Evolutionary conservation across 2,329 filamentous ascomycete genomes (phyloP).

Genomic region (Fusarium sororula): DNA sequence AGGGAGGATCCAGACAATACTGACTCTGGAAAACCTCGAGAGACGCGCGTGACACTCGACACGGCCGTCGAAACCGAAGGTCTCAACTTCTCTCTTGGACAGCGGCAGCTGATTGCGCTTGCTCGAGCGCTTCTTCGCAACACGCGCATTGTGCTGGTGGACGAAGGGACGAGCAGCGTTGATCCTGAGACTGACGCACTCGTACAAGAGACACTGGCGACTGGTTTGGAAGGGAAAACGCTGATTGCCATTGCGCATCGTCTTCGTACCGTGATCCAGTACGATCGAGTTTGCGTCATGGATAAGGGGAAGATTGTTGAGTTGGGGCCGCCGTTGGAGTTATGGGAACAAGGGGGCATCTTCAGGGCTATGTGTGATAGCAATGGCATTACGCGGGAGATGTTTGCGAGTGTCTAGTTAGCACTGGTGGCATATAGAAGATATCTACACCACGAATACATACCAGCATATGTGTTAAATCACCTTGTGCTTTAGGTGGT

Average conservation of each 20-base stretch:
- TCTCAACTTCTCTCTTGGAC: background rate
- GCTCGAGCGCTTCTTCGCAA: background rate
- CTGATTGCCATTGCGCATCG: background rate
- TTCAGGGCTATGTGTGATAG: background rate
- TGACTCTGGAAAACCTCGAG: background rate
- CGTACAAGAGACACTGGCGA: background rate
- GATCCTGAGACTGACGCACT: background rate
- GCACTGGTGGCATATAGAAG: background rate
- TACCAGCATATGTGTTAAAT: background rate
- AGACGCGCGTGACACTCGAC: background rate
- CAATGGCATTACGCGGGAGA: background rate
- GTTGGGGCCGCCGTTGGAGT: background rate
- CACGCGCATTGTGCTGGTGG: background rate
- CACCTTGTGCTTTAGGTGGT: background rate
- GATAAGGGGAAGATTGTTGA: background rate
- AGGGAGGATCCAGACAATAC: background rate
- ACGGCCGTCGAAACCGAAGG: background rate
- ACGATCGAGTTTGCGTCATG: background rate
- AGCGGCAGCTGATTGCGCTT: background rate
- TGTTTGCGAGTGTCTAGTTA: background rate
- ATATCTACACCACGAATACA: accelerated
- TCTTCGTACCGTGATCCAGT: background rate
- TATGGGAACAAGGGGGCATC: background rate
- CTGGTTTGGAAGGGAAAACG: background rate
- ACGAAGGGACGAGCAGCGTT: background rate